Conservation (phyloP, 164 flowering plant genomes). For the Berberis thunbergii region DNA sequence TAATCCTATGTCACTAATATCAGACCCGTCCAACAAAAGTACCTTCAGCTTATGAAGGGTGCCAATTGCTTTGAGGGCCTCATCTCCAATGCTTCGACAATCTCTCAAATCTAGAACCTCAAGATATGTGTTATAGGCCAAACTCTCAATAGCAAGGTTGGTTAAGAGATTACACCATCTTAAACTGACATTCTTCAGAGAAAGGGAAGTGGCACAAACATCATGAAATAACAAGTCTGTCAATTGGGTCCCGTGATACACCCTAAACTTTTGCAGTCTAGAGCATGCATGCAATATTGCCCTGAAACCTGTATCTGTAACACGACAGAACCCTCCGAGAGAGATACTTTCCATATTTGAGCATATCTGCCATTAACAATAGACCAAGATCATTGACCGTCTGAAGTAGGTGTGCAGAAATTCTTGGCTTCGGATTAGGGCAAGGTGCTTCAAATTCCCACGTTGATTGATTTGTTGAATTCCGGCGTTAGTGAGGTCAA, state of each 20-base stretch:
- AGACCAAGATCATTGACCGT: constrained; percentile 88
- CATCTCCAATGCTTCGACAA: constrained; percentile 79
- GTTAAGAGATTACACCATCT: constrained; percentile 82
- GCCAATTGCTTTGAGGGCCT: constrained; percentile 57
- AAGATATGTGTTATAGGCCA: constrained; percentile 62
- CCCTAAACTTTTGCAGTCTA: constrained; percentile 52
- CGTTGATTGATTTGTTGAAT: constrained; percentile 67
- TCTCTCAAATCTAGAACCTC: constrained; percentile 65
- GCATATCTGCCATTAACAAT: constrained; percentile 83
- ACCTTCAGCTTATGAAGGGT: constrained; percentile 51
- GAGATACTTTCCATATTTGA: constrained; percentile 68
- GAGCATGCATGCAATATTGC: constrained; percentile 83
- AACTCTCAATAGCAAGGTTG: constrained; percentile 40
- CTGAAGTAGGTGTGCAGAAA: constrained; percentile 52
- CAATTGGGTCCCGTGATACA: constrained; percentile 57
- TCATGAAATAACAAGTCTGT: constrained; percentile 89
- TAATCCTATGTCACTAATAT: constrained; percentile 67
- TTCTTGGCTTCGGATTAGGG: constrained; percentile 76
- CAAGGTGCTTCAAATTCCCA: constrained; percentile 75
- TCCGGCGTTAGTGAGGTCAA: constrained; percentile 77
- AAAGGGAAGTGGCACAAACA: constrained; percentile 80
- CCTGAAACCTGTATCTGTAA: constrained; percentile 86
- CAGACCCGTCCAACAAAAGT: constrained; percentile 64
- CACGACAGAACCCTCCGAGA: constrained; percentile 92
- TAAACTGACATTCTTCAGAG: constrained; percentile 68